These are phyloP conservation scores for Veloboletus limbatus DNA, from an alignment of 1,284 basidiomycete genomes.

Conservation along the genomic window DNA sequence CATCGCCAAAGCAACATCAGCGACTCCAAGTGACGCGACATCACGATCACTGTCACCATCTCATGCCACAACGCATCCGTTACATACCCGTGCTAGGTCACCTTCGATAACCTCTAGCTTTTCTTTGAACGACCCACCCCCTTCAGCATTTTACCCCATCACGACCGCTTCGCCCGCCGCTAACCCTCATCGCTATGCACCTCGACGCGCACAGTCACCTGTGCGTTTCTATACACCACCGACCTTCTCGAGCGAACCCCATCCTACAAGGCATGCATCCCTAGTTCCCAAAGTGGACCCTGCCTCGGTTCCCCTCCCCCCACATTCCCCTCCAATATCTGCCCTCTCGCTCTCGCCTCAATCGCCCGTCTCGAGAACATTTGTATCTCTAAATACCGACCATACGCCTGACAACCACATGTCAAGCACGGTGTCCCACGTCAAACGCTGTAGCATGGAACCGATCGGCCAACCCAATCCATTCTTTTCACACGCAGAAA, in stretches of 20 bases:
- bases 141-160: constrained; percentile 49
- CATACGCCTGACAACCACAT: constrained; percentile 34
- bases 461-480: constrained; percentile 2
- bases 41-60: constrained; percentile 31
- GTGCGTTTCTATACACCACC: constrained; percentile 39
- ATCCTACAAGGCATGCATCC: constrained; percentile 16
- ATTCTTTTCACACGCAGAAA: constrained; percentile 12
- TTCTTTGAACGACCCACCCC: constrained; percentile 34
- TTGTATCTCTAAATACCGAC: constrained; percentile 38
- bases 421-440: constrained; percentile 16
- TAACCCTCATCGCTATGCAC: constrained; percentile 53
- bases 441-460: constrained; percentile 14
- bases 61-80: constrained; percentile 35
- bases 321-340: constrained; percentile 67
- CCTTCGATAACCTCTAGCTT: constrained; percentile 45
- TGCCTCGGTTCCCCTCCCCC: constrained; percentile 51
- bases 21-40: constrained; percentile 9
- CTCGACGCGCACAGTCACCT: constrained; percentile 37
- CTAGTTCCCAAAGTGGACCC: constrained; percentile 49
- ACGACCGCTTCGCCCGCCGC: constrained; percentile 52
- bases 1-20: constrained; percentile 40
- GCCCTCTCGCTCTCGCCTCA: constrained; percentile 68
- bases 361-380: constrained; percentile 59
- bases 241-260: constrained; percentile 33
- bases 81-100: constrained; percentile 37